Evolutionary conservation across 1,284 basidiomycete species (phyloP).

Genomic region (Takashimella koratensis): DNA sequence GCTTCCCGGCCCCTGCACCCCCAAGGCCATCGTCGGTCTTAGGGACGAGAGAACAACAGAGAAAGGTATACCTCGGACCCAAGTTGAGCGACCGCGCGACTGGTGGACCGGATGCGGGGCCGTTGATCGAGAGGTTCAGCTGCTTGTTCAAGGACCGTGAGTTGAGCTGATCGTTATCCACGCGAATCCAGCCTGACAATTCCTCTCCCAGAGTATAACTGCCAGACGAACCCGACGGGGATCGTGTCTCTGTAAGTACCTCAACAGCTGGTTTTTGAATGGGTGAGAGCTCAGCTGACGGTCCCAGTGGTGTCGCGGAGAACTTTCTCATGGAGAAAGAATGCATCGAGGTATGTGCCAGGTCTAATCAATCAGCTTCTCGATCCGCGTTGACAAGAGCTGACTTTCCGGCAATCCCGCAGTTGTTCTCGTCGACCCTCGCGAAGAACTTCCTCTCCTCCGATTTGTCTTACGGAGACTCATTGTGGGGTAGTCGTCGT

Average conservation of each 20-base stretch:
- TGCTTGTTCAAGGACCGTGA: constrained; percentile 46
- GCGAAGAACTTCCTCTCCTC: constrained; percentile 26
- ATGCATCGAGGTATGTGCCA: constrained; percentile 32
- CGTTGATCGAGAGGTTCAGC: constrained; percentile 44
- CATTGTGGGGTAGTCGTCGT: constrained; percentile 43
- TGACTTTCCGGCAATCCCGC: constrained; percentile 7
- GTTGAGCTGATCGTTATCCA: constrained; percentile 8
- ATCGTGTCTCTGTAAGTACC: constrained; percentile 45
- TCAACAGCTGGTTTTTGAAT: not conserved
- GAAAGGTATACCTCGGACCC: constrained; percentile 39
- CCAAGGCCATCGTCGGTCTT: constrained; percentile 18
- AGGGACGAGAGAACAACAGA: constrained; percentile 35
- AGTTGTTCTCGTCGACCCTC: constrained; percentile 42
- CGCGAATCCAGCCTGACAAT: not conserved
- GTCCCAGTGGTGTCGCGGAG: constrained; percentile 48
- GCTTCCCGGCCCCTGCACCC: constrained; percentile 25
- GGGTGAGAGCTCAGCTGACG: not conserved
- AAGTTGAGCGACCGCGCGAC: constrained; percentile 42
- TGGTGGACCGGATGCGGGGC: constrained; percentile 44
- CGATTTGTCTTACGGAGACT: constrained; percentile 45
- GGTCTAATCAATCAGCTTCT: not conserved
- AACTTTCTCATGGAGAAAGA: constrained; percentile 48
- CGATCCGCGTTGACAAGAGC: not conserved
- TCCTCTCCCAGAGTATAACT: constrained; percentile 46
- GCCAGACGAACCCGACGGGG: constrained; percentile 41